Base-by-base conservation (phyloP, 805 yeast genomes). In the Nakazawaea molendinolei region DNA sequence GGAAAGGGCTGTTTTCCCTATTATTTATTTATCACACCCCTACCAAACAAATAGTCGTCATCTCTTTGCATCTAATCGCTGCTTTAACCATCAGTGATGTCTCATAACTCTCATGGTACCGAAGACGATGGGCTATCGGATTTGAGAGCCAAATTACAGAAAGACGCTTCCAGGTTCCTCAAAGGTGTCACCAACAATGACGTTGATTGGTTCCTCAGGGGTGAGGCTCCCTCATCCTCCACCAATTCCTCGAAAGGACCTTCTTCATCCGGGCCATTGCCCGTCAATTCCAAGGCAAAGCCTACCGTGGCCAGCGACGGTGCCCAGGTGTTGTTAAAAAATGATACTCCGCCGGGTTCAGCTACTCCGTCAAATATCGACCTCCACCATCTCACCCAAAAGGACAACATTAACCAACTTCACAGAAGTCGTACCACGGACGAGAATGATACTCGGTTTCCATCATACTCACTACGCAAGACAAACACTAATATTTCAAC, bases 121-220 rank as follows among this genome's bases (percentile, higher is more conserved):
- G 31, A 31, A 19, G 41, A 38, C 20, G 39, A 22, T 15, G 30
- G 34, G 21, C 19, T 31, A 12, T 21, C 34, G 8, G 33, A 31
- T 21, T 30, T 36, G 2, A 23, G 43, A 23, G 40, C 33, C 17
- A 31, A 36, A 33, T 24, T 39, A 13, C 40, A 39, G 13, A 28
- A 31, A 19, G 43, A 39, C 21, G 40, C 40, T 12, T 39, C 40
- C 8, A 35, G 21, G 30, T 22, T 31, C 16, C 23, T 35, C 23
- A 33, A 37, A 16, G 69, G 65, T 5, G 61, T 68, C 22, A 53
- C 59, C 22, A 61, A 59, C 36, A 54, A 55, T 17, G 76, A 71
- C 40, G 65, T 72, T 16, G 73, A 69, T 46, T 72, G 78, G 78
- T 62, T 72, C 39, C 54, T 72, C 15, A 54, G 76, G 40, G 60